Evolutionary conservation across 768 basidiomycete species (phyloP), one percentile per base, ranked within the genome.

Genomic region (Serendipita sp.): DNA sequence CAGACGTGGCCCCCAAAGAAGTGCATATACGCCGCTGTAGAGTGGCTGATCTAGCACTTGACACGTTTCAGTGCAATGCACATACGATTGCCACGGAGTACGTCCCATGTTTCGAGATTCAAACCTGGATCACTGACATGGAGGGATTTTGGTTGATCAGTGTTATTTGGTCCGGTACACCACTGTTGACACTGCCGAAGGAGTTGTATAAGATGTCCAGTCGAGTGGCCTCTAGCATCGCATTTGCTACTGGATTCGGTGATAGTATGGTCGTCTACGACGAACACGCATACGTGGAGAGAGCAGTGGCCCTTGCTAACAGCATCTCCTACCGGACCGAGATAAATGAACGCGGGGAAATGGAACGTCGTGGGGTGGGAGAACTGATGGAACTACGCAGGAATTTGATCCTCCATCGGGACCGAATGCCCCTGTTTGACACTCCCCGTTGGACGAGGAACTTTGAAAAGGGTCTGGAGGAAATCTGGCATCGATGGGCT

Each of bases 31-130:
- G 71, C 53, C 75, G 79, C 38, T 75, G 74, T 7, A 69, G 78
- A 24, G 75, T 78, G n/a, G 75, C 76, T 3, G 79, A 80, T 64
- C 69, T 80, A 5, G 76, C 79, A 65, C 70, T 80, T n/a, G 79
- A 80, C 66, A 81, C 79, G 2, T 74, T 75, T 3, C 79, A 80
- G 78, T 79, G 79, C 67, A 80, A 77, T 63, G 79, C 79, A 17
- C 79, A 80, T 61, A 80, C 79, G 3, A 75, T 78, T 42, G 76
- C 78, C 13, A 74, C 76, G 13, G 79, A 80, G 77, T 79, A 61
- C 60, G 77, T 69, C 33, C 33, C 31, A 3, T 31, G n/a, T 44
- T 64, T 48, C 14, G 3, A n/a, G n/a, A n/a, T n/a, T n/a, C n/a
- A n/a, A n/a, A n/a, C n/a, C n/a, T n/a, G n/a, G n/a, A n/a, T n/a